Conservation (phyloP, 2,329 filamentous ascomycete species). For the Fusarium brevicatenulatum region DNA sequence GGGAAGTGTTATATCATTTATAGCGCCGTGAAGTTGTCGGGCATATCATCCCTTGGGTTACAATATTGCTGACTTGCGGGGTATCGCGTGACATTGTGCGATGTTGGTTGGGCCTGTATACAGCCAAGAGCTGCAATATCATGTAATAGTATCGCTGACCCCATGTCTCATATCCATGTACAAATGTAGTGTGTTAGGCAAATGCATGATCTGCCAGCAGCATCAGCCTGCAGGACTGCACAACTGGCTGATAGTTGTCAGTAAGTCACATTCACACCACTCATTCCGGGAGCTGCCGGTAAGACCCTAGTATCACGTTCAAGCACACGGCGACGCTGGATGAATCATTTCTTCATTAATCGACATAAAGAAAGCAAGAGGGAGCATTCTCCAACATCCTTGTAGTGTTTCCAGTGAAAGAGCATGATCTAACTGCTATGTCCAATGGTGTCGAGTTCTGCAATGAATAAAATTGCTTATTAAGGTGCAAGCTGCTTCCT, state of each 20-base stretch:
- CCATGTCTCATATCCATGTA: slow-evolving; percentile 33
- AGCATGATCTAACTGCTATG: slow-evolving; percentile 14
- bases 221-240: neutral
- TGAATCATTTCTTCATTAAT: slow-evolving; percentile 35
- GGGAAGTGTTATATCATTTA: slow-evolving; percentile 25
- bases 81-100: slow-evolving; percentile 38
- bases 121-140: slow-evolving; percentile 42
- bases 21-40: slow-evolving; percentile 12
- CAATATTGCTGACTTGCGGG: slow-evolving; percentile 31
- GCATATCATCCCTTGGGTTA: slow-evolving; percentile 12
- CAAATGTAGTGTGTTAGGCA: neutral
- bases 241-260: neutral
- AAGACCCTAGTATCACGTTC: neutral
- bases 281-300: neutral
- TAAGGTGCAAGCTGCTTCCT: slow-evolving; percentile 20
- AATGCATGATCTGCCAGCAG: slow-evolving; percentile 18
- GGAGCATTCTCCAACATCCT: neutral
- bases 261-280: neutral
- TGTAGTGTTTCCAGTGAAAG: slow-evolving; percentile 5
- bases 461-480: slow-evolving; percentile 34
- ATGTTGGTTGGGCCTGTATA: slow-evolving; percentile 12
- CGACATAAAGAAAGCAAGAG: slow-evolving; percentile 9
- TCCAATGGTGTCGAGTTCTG: slow-evolving; percentile 50
- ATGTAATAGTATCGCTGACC: slow-evolving; percentile 38
- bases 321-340: neutral